Percentiles rank a stretch among this genome's conserved stretches.
phyloP scores from a whole-genome alignment of 2,329 filamentous ascomycete genomes.

The Chaetomium globosum region DNA sequence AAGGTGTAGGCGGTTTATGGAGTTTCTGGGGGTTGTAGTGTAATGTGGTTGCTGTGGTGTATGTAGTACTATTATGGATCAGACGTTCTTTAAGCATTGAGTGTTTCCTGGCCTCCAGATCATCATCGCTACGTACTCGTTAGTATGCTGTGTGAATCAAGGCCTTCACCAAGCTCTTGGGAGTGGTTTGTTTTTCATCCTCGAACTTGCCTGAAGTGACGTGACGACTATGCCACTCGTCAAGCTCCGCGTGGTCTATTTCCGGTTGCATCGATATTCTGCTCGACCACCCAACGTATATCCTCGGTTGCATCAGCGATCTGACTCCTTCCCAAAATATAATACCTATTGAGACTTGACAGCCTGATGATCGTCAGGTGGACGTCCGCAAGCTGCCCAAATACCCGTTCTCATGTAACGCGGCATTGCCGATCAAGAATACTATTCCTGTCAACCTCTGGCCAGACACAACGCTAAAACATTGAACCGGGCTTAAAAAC shows the following conservation, averaged over 20 bases:
- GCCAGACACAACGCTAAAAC: neutral
- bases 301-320: neutral
- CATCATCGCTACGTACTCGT: too few relatives aligned
- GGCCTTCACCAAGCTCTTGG: neutral
- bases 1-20: constrained; percentile 37
- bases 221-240: neutral
- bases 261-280: neutral
- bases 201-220: neutral
- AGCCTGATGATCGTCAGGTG: neutral
- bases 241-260: neutral
- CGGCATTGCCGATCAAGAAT: neutral
- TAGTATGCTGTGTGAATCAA: neutral
- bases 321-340: neutral
- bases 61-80: neutral
- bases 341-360: neutral
- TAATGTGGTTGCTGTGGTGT: neutral
- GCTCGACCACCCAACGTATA: neutral
- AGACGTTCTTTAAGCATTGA: neutral
- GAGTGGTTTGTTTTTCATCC: neutral
- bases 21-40: neutral
- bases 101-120: neutral
- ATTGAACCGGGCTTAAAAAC: neutral
- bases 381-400: neutral
- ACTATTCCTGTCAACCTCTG: neutral
- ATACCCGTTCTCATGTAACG: neutral